Conservation (phyloP, 768 basidiomycete genomes). For the Tricholoma flavovirens region DNA sequence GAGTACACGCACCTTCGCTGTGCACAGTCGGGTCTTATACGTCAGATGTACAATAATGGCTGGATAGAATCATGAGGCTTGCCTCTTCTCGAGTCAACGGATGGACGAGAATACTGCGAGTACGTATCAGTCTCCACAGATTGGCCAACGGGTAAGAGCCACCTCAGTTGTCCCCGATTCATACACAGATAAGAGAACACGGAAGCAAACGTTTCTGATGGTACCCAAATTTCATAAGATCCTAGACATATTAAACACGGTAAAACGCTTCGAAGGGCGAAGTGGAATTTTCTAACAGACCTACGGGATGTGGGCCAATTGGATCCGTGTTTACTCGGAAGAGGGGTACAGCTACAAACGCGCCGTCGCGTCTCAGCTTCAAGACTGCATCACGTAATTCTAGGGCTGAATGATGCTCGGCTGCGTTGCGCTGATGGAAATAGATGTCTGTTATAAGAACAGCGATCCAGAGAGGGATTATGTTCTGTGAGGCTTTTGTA, state of each 20-base stretch:
- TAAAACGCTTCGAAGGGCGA: not conserved
- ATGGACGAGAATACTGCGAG: constrained; percentile 62
- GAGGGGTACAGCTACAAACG: constrained; percentile 74
- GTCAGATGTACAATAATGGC: not conserved
- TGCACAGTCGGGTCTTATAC: not conserved
- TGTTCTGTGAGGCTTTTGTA: not conserved
- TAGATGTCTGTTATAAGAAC: constrained; percentile 59
- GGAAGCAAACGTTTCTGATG: constrained; percentile 63
- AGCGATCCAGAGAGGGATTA: not conserved
- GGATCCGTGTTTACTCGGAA: constrained; percentile 65
- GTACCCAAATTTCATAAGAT: constrained; percentile 80
- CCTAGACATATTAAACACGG: constrained; percentile 32
- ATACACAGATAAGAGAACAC: constrained; percentile 74
- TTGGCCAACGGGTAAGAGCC: not conserved
- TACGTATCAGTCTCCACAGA: not conserved
- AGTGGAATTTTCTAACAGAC: constrained; percentile 30
- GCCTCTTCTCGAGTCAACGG: constrained; percentile 70
- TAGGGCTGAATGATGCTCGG: constrained; percentile 59
- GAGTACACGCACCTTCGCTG: constrained; percentile 44
- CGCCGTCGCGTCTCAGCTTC: constrained; percentile 64
- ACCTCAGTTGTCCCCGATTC: constrained; percentile 69
- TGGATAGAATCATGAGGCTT: constrained; percentile 17
- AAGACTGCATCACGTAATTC: constrained; percentile 68
- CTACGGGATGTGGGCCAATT: constrained; percentile 72
- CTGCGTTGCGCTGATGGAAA: constrained; percentile 62